A percentile compares a stretch with the other conserved stretches of the same genome.
Conservation (phyloP, 2,329 filamentous ascomycete genomes). For the Colletotrichum tanaceti region DNA sequence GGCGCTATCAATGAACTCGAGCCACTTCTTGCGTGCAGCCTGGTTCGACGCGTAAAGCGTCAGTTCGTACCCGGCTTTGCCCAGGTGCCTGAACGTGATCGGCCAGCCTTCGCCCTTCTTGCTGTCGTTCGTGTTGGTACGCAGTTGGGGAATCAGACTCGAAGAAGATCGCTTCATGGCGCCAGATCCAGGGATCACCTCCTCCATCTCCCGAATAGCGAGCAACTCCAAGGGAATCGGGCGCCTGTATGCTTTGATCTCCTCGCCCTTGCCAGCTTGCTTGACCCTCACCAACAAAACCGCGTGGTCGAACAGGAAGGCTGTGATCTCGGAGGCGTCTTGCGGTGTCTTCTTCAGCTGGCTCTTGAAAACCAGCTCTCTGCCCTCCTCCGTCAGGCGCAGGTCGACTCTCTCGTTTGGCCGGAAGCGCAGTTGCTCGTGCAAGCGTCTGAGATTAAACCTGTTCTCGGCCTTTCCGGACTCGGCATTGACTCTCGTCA, state of each 20-base stretch:
- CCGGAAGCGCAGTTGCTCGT: conserved; percentile 90
- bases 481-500: conserved; percentile 91
- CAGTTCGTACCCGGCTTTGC: conserved; percentile 93
- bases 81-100: conserved; percentile 95
- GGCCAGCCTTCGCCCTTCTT: conserved; percentile 83
- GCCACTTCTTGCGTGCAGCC: conserved; percentile 92
- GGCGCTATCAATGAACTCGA: conserved; percentile 92
- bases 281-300: conserved; percentile 92
- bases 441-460: conserved; percentile 92
- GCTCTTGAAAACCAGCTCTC: conserved; percentile 94
- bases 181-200: conserved; percentile 85
- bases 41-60: conserved; percentile 89
- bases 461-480: conserved; percentile 98
- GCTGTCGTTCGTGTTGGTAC: conserved; percentile 62
- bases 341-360: conserved; percentile 92
- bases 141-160: conserved; percentile 75
- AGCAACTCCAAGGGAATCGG: conserved; percentile 95
- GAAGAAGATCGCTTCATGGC: conserved; percentile 89
- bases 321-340: conserved; percentile 82
- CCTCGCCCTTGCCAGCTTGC: conserved; percentile 90
- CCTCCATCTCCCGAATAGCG: conserved; percentile 96
- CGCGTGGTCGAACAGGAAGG: conserved; percentile 96
- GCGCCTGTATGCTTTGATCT: conserved; percentile 92
- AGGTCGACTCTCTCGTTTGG: conserved; percentile 92
- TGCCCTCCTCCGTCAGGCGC: conserved; percentile 91